Percentiles rank a stretch among this genome's conserved stretches.
phyloP scores from a whole-genome alignment of 176 grass and related monocot species.

The Paspalum notatum region DNA sequence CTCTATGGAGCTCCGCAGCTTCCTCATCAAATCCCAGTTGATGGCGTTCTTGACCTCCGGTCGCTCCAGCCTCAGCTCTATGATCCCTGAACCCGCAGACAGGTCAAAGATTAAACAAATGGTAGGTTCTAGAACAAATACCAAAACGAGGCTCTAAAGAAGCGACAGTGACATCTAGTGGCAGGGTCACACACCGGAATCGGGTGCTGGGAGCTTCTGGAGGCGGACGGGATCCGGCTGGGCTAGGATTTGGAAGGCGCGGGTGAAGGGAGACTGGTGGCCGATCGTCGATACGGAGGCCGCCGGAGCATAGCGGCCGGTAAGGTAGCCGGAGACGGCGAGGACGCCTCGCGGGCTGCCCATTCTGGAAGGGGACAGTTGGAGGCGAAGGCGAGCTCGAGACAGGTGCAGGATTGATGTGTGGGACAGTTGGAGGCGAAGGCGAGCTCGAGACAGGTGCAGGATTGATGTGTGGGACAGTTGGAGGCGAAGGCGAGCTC shows the following conservation, averaged over 20 bases:
- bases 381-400: not conserved
- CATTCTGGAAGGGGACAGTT: slow-evolving; percentile 24
- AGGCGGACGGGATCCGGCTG: slow-evolving; percentile 48
- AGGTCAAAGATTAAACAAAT: not conserved
- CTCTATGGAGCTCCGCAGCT: slow-evolving; percentile 47
- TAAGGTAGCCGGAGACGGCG: slow-evolving; percentile 38
- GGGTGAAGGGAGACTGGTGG: not conserved
- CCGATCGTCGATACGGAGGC: not conserved
- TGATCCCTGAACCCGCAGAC: slow-evolving; percentile 53
- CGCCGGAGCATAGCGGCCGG: slow-evolving; percentile 27
- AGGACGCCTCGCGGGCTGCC: slow-evolving; percentile 16
- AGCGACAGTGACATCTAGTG: not conserved
- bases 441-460: not conserved
- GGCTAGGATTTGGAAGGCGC: slow-evolving; percentile 48
- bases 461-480: not conserved
- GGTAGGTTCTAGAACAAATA: not conserved
- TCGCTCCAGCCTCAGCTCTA: slow-evolving; percentile 68
- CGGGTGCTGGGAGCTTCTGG: slow-evolving; percentile 48
- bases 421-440: not conserved
- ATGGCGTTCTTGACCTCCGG: slow-evolving; percentile 86
- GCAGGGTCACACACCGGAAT: slow-evolving; percentile 49
- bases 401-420: not conserved
- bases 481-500: not conserved
- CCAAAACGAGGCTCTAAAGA: not conserved
- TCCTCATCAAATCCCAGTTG: slow-evolving; percentile 66